Percentiles rank a stretch among this genome's conserved stretches.
Evolutionary conservation across 2,329 filamentous ascomycete species (phyloP).

Genomic region (Aureobasidium leucospermi): DNA sequence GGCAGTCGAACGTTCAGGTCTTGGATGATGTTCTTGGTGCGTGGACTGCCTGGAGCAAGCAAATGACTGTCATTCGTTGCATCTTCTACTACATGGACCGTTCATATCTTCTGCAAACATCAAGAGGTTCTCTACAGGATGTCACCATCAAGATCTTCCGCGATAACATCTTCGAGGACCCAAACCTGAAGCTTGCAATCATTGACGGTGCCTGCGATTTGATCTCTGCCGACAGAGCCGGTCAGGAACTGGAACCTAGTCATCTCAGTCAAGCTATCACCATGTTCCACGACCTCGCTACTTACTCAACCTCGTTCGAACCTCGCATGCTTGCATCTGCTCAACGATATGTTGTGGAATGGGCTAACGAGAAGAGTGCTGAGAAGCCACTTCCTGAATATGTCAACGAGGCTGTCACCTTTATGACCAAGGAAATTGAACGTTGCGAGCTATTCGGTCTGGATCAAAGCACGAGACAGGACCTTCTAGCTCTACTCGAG

Average conservation of each 20-base stretch:
- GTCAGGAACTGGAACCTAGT: constrained; percentile 50
- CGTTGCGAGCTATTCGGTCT: constrained; percentile 76
- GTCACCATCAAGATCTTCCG: constrained; percentile 73
- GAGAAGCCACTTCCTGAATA: constrained; percentile 64
- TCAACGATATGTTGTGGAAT: constrained; percentile 58
- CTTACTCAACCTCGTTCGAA: constrained; percentile 63
- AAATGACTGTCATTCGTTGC: constrained; percentile 70
- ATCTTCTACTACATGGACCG: constrained; percentile 94
- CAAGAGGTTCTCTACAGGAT: constrained; percentile 69
- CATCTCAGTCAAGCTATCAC: constrained; percentile 62
- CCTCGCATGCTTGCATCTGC: constrained; percentile 63
- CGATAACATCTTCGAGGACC: constrained; percentile 48
- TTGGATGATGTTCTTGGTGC: constrained; percentile 52
- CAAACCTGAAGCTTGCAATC: constrained; percentile 45
- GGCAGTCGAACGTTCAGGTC: constrained; percentile 55
- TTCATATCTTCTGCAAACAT: constrained; percentile 71
- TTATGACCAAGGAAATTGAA: constrained; percentile 65
- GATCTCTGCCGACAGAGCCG: constrained; percentile 62
- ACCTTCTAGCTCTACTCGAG: constrained; percentile 67
- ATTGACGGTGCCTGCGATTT: constrained; percentile 70
- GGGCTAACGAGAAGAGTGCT: constrained; percentile 59
- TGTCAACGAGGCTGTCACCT: constrained; percentile 58
- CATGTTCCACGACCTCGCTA: constrained; percentile 13
- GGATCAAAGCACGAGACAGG: constrained; percentile 72
- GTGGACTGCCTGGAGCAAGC: constrained; percentile 73